Evolutionary conservation across 2,329 filamentous ascomycete genomes (phyloP), one percentile per base, ranked within the genome.

Genomic region (Aaosphaeria pasadenensis): DNA sequence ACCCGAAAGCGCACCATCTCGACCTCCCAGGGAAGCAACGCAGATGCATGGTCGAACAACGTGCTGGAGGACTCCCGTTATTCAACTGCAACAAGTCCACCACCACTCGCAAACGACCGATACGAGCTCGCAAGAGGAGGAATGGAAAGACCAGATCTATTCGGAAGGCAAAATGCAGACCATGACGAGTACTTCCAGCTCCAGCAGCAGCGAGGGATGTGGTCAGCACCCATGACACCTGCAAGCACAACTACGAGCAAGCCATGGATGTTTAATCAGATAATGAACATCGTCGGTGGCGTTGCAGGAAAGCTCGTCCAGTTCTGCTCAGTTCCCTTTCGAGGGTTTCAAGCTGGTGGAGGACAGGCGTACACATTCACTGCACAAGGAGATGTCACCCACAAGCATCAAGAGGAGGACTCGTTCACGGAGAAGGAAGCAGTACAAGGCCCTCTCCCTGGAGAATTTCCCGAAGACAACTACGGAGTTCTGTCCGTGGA

Each of bases 331-430:
- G 83, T 75, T 28, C 82, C 87, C 0, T 95, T 96, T 62, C 80
- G 81, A 46, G 91, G 91, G 0, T 96, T 96, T 67, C 85, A 91
- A 52, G 90, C 91, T 9, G 92, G 91, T 6, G 89, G 87, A 3
- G 92, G 91, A 6, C 77, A 77, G 50, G 84, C 83, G 29, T 95
- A 91, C 62, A 74, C 80, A 5, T 73, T 89, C 56, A 66, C 75
- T n/a, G 47, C 55, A 6, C 58, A 68, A 31, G 49, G 51, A 50
- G 55, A 60, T 50, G 52, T 64, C n/a, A 59, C 56, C 5, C 53
- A 55, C 5, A 59, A 63, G 2, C 57, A 57, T 1, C 48, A 59
- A 5, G 56, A 62, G 7, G 58, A 67, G 39, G 55, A 60, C 31
- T 50, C 54, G 4, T 57, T 49, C 43, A 30, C 45, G 30, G 39